phyloP scores from a whole-genome alignment of 2,329 filamentous ascomycete species.

The Coniella vitis region DNA sequence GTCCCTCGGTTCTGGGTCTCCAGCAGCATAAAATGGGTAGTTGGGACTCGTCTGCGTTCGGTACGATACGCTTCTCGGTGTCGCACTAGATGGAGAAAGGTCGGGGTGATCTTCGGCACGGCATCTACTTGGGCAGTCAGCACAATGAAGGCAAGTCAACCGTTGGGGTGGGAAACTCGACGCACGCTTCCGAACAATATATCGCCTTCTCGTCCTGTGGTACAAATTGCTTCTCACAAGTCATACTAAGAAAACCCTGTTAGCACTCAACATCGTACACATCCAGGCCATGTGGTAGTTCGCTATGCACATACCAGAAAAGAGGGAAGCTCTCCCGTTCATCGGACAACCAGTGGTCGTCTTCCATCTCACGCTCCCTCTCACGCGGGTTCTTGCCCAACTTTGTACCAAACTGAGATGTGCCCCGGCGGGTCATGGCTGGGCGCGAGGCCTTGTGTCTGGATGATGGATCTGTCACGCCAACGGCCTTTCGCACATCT shows the following conservation, averaged over 20 bases:
- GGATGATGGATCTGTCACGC: constrained; percentile 35
- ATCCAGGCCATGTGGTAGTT: neutral
- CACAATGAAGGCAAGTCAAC: constrained; percentile 8
- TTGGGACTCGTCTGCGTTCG: constrained; percentile 21
- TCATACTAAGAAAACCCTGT: too few species aligned
- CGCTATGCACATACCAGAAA: constrained; percentile 48
- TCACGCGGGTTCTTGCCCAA: constrained; percentile 45
- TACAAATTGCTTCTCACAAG: constrained; percentile 60
- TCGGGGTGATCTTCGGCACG: constrained; percentile 44
- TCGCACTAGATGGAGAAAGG: constrained; percentile 23
- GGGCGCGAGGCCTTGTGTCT: constrained; percentile 39
- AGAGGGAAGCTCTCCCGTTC: constrained; percentile 59
- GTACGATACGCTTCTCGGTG: constrained; percentile 16
- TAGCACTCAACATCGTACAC: too few species aligned
- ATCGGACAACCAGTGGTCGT: constrained; percentile 40
- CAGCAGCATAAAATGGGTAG: constrained; percentile 39
- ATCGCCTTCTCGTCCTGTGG: constrained; percentile 49
- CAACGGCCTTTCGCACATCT: constrained; percentile 46
- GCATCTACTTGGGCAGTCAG: constrained; percentile 35
- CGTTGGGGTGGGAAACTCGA: constrained; percentile 14
- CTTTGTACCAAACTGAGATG: constrained; percentile 32
- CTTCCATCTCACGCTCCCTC: constrained; percentile 43
- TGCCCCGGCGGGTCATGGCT: constrained; percentile 37
- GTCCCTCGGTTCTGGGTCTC: constrained; percentile 48
- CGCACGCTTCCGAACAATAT: constrained; percentile 59